phyloP scores from a whole-genome alignment of 148 eudicot genomes.

The Cornus suecica region DNA sequence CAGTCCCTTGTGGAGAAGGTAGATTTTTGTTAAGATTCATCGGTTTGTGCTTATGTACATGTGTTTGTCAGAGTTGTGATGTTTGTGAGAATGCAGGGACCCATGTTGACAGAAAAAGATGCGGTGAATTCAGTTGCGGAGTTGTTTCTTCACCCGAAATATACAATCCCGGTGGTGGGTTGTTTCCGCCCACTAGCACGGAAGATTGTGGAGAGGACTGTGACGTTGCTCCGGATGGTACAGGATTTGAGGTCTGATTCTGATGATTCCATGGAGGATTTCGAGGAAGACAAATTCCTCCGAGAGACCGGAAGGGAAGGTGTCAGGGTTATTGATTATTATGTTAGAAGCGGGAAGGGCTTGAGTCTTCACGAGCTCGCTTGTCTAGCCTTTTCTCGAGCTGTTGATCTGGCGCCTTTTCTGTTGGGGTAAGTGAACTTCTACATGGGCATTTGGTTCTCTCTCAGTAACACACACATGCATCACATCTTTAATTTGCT shows the following conservation, averaged over 20 bases:
- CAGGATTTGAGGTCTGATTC: slow-evolving; percentile 43
- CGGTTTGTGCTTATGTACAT: not conserved
- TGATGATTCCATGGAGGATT: slow-evolving; percentile 26
- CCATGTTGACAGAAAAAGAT: slow-evolving; percentile 52
- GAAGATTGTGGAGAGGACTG: slow-evolving; percentile 53
- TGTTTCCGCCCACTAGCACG: slow-evolving; percentile 70
- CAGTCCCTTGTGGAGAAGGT: slow-evolving; percentile 44
- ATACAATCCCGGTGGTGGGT: slow-evolving; percentile 77
- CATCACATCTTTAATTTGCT: not conserved
- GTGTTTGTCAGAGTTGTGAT: not conserved
- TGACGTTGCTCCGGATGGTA: slow-evolving; percentile 47
- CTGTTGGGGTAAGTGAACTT: slow-evolving; percentile 51
- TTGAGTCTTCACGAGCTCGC: slow-evolving; percentile 85
- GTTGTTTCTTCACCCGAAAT: slow-evolving; percentile 62
- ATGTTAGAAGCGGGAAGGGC: slow-evolving; percentile 49
- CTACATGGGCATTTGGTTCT: not conserved
- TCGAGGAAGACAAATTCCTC: slow-evolving; percentile 35
- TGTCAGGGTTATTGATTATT: slow-evolving; percentile 48
- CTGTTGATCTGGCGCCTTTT: slow-evolving; percentile 65
- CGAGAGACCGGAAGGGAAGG: slow-evolving; percentile 38
- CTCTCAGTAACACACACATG: not conserved
- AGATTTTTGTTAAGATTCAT: not conserved
- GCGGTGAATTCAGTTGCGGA: slow-evolving; percentile 55
- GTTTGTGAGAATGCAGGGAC: slow-evolving; percentile 41
- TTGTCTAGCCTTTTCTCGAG: slow-evolving; percentile 74